Evolutionary conservation across 805 yeast species (phyloP).

Genomic region (Lachancea nothofagi): DNA sequence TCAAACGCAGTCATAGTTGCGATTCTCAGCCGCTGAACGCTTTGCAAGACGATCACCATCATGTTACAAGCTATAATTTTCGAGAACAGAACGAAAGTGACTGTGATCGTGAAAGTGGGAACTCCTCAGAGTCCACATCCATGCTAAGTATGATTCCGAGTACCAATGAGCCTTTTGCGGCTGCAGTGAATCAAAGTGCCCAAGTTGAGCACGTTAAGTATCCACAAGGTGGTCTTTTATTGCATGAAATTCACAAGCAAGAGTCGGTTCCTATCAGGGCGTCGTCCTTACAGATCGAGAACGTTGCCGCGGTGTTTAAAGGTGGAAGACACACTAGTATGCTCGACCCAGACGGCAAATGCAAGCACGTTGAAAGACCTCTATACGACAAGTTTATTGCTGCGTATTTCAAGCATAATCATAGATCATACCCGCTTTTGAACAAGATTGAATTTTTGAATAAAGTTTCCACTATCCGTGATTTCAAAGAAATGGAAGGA

Average conservation of each 20-base stretch:
- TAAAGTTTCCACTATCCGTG: slow-evolving; percentile 28
- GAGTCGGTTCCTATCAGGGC: slow-evolving; percentile 29
- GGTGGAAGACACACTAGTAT: slow-evolving; percentile 29
- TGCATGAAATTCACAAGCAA: slow-evolving; percentile 13
- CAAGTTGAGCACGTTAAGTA: too few relatives aligned
- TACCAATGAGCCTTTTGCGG: neutral
- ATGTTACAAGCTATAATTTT: neutral
- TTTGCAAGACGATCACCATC: neutral
- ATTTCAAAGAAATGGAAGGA: slow-evolving; percentile 30
- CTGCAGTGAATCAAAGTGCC: neutral
- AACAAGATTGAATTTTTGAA: slow-evolving; percentile 36
- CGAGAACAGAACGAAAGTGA: neutral
- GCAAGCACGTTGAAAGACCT: slow-evolving; percentile 29
- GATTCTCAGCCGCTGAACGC: neutral
- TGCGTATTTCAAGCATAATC: slow-evolving; percentile 42
- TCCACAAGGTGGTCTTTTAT: slow-evolving; percentile 9
- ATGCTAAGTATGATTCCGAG: neutral
- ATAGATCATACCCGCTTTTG: slow-evolving; percentile 41
- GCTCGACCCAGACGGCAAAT: slow-evolving; percentile 23
- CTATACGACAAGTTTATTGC: slow-evolving; percentile 36
- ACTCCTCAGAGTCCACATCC: slow-evolving; percentile 2
- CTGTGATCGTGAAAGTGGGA: neutral
- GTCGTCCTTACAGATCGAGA: slow-evolving; percentile 29
- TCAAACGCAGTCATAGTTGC: slow-evolving; percentile 1
- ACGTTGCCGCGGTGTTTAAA: slow-evolving; percentile 27